Base-by-base conservation (phyloP, 768 basidiomycete species). In the Termitomyces sp. region DNA sequence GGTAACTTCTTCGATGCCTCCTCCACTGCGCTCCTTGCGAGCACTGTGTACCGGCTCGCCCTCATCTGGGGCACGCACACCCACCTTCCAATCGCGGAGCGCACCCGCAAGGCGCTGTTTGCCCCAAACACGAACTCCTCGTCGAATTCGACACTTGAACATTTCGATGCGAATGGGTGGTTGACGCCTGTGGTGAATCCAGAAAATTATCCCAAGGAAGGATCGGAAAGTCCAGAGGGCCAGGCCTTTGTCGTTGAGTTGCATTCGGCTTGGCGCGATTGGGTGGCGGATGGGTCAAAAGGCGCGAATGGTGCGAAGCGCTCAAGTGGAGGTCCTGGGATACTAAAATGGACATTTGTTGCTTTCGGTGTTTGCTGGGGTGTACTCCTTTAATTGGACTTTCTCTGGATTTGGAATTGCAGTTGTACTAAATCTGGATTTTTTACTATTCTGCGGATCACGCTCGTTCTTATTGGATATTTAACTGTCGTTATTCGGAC, bases 161-260 rank as follows among this genome's bases (percentile, higher is more conserved):
- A 87, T 64, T 79, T 90, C 60, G 78, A 77, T 0, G n/a, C 60
- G 9, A 72, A 83, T 39, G 86, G 89, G 3, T 89, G 87, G 84
- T 70, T 92, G 26, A 75, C 73, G 5, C 89, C 89, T 5, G 90
- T 93, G 18, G 89, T 89, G 3, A 76, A 95, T 65, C 92, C 93
- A 0, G 68, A 87, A 54, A 67, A 74, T 2, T 85, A 77, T 64
- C 72, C 74, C 0, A 12, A 60, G 1, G 57, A 80, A 58, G 86
- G 88, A 0, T 57, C 69, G 0, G 22, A 81, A 20, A 89, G 87
- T 58, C 81, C 92, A 2, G 93, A 95, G 69, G 85, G 78, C 0
- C 79, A 94, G 72, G 89, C 88, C 7, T 95, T 95, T 69, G 82
- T 89, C 12, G 68, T 94, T 5, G 77, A 85, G 65, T 77, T 94